phyloP scores from a whole-genome alignment of 495 filamentous ascomycete species.

The Letharia lupina region DNA sequence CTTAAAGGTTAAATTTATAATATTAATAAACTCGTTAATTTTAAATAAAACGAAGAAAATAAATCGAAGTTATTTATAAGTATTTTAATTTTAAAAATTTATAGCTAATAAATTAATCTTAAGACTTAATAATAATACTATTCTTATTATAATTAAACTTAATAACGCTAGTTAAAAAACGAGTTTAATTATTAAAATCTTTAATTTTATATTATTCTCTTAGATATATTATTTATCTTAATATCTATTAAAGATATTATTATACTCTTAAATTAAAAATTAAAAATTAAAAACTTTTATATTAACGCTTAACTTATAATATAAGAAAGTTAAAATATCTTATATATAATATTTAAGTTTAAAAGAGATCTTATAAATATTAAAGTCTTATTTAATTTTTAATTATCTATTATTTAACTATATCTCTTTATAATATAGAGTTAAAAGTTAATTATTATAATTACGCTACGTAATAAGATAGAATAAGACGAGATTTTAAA shows the following conservation, averaged over 20 bases:
- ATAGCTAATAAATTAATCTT: too few relatives aligned
- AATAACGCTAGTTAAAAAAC: not conserved
- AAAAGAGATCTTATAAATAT: not conserved
- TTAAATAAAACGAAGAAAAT: too few relatives aligned
- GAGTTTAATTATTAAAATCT: not conserved
- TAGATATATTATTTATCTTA: not conserved
- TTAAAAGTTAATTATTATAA: not conserved
- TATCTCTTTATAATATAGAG: not conserved
- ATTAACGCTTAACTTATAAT: not conserved
- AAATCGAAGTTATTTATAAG: too few relatives aligned
- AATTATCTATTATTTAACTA: not conserved
- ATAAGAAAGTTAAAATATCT: not conserved
- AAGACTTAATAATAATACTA: too few relatives aligned
- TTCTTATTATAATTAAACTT: not conserved
- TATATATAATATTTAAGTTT: not conserved
- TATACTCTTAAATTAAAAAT: not conserved
- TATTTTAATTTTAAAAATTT: too few relatives aligned
- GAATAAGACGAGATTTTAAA: too few relatives aligned
- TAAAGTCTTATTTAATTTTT: not conserved
- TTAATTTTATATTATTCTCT: not conserved
- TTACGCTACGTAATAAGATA: not conserved
- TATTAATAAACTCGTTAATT: too few relatives aligned
- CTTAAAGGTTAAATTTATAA: too few relatives aligned
- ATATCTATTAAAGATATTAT: not conserved
- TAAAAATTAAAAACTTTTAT: not conserved